Conservation (phyloP, 148 eudicot genomes). For the Talinum fruticosum region DNA sequence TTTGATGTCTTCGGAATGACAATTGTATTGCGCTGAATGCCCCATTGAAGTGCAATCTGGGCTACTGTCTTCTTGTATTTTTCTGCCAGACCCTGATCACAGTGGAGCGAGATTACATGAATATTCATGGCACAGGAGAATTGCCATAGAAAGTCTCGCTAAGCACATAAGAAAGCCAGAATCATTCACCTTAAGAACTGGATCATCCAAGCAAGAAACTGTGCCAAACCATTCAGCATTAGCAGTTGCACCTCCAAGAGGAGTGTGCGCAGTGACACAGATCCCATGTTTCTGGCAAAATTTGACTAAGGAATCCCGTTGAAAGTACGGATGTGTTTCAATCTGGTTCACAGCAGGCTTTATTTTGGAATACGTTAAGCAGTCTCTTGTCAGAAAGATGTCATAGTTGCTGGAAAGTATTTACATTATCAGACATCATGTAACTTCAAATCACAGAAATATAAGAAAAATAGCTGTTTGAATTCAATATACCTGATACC, state of each 20-base stretch:
- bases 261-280: conserved; percentile 91
- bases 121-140: neutral
- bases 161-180: conserved; percentile 7
- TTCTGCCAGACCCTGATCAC: conserved; percentile 43
- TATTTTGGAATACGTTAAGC: conserved; percentile 81
- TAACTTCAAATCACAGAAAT: neutral
- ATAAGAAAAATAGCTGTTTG: neutral
- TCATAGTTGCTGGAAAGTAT: conserved; percentile 85
- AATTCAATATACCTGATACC: conserved; percentile 63
- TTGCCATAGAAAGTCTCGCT: neutral
- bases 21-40: conserved; percentile 65
- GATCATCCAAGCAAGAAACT: conserved; percentile 87
- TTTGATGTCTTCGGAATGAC: conserved; percentile 91
- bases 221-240: conserved; percentile 90
- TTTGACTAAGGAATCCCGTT: conserved; percentile 81
- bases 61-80: conserved; percentile 77
- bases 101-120: neutral
- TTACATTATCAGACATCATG: conserved; percentile 5
- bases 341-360: conserved; percentile 99
- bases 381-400: conserved; percentile 79
- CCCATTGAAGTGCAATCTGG: conserved; percentile 87
- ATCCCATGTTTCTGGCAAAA: conserved; percentile 86
- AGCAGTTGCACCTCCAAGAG: conserved; percentile 83
- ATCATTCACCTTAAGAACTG: conserved; percentile 63
- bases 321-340: conserved; percentile 93